Evolutionary conservation across 768 basidiomycete genomes (phyloP), one percentile per base, ranked within the genome.

Genomic region (Neoboletus brunneissimus): DNA sequence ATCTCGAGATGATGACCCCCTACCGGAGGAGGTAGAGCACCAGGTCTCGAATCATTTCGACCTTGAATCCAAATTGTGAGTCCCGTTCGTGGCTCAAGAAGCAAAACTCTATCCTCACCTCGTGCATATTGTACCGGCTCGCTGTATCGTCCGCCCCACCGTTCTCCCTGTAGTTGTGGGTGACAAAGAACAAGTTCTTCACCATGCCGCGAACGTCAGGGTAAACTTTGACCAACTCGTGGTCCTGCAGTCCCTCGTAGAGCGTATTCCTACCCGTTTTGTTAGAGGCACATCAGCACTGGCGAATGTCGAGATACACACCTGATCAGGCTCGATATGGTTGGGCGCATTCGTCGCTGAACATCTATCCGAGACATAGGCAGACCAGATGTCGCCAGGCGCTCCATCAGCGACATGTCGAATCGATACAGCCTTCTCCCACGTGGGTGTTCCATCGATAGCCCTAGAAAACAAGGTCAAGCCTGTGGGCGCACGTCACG

Each of bases 381-480:
- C 31, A 88, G 65, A 10, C 84, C 82, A 23, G 75, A 76, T 6
- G 61, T 65, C 0, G 87, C 78, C 10, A 91, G 73, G 15, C 89
- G 80, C 60, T 91, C 89, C 86, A 91, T 89, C 1, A 90, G 74
- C 1, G 86, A 88, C 74, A 81, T 81, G 59, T 89, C 87, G 59
- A 89, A 87, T 42, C 77, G 81, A 71, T 79, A 89, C 5, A 89
- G 62, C 41, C 77, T 64, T 22, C 64, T 72, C 0, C 87, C 88
- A 1, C 74, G 73, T n/a, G 66, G 59, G 66, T 81, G 85, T 41
- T 91, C 88, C 78, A 88, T 78, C 1, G 88, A 89, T 0, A 91
- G 72, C 0, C 76, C 88, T 91, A 46, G 18, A 49, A 41, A 34
- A 25, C n/a, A 29, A 22, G 12, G 47, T 62, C 16, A 61, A 40